Evolutionary conservation across 2,329 filamentous ascomycete genomes (phyloP), one percentile per base, ranked within the genome.

Genomic region (Fusarium globosum): DNA sequence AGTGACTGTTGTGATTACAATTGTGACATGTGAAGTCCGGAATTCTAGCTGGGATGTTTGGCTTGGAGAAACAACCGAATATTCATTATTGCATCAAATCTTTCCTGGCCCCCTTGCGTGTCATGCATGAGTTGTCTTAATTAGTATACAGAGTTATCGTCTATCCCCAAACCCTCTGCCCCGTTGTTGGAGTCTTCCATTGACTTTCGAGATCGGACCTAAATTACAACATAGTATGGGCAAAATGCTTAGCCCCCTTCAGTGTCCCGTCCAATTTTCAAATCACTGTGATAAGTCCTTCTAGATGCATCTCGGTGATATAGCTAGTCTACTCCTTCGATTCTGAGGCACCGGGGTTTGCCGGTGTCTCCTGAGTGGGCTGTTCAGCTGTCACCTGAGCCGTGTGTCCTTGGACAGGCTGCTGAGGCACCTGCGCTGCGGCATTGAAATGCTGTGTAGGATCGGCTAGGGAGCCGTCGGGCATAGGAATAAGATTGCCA

Each of bases 111-210:
- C n/a, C 56, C 33, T 42, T 30, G 46, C 41, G 49, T 56, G 55
- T 51, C 63, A 49, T 66, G 46, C 49, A 64, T 36, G 58, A 45
- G 68, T 41, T 67, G 59, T 70, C 46, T 58, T 53, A 38, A 60
- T 74, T 73, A 74, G 38, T 75, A 69, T 77, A 77, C 75, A 77
- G 69, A 75, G 72, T 70, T 76, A 77, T 77, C 72, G 68, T 77
- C 63, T 68, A 77, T 76, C 63, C 59, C 62, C 69, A 52, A 39
- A 48, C 65, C 53, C 30, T 52, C 58, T 49, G 18, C 28, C 42
- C 21, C 35, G 41, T 42, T 62, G 26, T 46, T 61, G 45, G 61
- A 67, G 16, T 52, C 51, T 58, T 53, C 61, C 42, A 58, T 52
- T 28, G 18, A 55, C 46, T 28, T 52, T 53, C 49, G 42, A 69